Base-by-base conservation (phyloP, 345 rosid species). In the Fremontodendron californicum region DNA sequence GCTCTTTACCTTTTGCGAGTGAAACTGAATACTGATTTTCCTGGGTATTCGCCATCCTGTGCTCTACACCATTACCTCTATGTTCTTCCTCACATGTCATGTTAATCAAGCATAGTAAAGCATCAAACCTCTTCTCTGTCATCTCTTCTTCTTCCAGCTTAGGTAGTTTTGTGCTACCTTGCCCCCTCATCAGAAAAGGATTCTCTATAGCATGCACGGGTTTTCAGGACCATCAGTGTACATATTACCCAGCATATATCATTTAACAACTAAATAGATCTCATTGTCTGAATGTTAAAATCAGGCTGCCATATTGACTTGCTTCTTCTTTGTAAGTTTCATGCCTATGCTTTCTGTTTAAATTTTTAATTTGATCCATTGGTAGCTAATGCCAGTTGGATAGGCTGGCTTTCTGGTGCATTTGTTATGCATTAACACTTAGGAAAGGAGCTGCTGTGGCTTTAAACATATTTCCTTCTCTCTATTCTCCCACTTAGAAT, bases 321-420 rank as follows among this genome's bases (percentile, higher is more conserved):
- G 12, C 18, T 31, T 25, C 35, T 12, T 64, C 11, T 68, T 70
- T 10, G 13, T 27, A 27, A 13, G 65, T 31, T 49, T 31, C 43
- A 9, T 13, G 39, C 43, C 42, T 49, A 8, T 46, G 0, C 61
- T 33, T 71, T 74, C 0, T 75, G 69, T 42, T 61, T 27, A 46
- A 33, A 46, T 58, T 42, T 68, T 49, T 70, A 55, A 55, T 25
- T 78, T 40, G 33, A 66, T 40, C 71, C 51, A 23, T 67, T 42
- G 51, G 10, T 13, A 67, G 18, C 45, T 61, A 66, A 29, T 73
- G 15, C 40, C 21, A 25, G 19, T 16, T 67, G 8, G 51, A 45
- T 48, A 10, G 9, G 18, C 52, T 42, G 18, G 33, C 51, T 64
- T 64, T 8, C 39, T 6, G 33, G 51, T 40, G 35, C 31, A 68